A percentile compares a stretch with the other conserved stretches of the same genome.
phyloP scores from a whole-genome alignment of 257 asterid species.

The Solanum appendiculatum region DNA sequence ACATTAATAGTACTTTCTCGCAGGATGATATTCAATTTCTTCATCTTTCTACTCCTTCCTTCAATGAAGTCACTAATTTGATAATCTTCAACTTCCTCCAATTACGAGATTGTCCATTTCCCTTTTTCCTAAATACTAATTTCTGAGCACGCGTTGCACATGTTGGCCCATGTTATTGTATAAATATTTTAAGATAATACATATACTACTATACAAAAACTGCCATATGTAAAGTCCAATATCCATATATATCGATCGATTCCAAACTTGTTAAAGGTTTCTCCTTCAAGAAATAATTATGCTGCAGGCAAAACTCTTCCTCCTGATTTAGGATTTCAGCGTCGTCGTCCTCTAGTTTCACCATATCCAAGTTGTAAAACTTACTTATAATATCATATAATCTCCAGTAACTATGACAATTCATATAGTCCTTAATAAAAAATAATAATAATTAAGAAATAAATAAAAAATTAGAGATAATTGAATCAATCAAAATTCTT shows the following conservation, averaged over 20 bases:
- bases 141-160: too few species aligned
- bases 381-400: too few species aligned
- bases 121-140: not conserved
- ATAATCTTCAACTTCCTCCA: not conserved
- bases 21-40: not conserved
- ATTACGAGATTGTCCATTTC: not conserved
- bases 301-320: constrained; percentile 79
- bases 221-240: not conserved
- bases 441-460: too few species aligned
- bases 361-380: too few species aligned
- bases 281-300: constrained; percentile 46
- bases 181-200: too few species aligned
- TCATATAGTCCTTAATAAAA: too few species aligned
- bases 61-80: too few species aligned
- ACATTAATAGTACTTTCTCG: not conserved
- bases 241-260: not conserved
- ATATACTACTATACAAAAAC: not conserved
- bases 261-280: constrained; percentile 26
- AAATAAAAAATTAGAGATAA: too few species aligned
- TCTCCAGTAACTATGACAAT: too few species aligned
- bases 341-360: too few species aligned
- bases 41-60: not conserved
- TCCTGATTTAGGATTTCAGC: constrained; percentile 51
- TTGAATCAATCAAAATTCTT: too few species aligned
- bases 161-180: too few species aligned